Evolutionary conservation across 371 early-diverging fungal genomes (phyloP), one percentile per base, ranked within the genome.

Genomic region (Quaeritorhiza haematococci): DNA sequence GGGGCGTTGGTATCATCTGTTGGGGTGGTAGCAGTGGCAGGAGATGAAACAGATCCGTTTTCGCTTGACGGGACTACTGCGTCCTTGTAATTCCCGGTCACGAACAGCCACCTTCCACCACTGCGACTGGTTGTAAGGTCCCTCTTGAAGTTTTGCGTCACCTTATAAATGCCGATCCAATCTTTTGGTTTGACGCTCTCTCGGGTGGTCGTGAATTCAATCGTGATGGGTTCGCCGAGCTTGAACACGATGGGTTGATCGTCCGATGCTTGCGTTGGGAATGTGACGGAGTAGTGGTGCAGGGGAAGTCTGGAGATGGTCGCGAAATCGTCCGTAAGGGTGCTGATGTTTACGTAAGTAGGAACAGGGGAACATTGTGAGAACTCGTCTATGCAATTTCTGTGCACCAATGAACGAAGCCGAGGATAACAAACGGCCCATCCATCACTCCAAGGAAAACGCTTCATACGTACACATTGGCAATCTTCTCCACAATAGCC

Each of bases 161-260:
- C 82, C 33, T 81, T 80, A 70, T 93, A 96, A 2, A 94, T 71
- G 29, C 94, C 97, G 59, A 96, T 86, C 96, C 97, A 95, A 70
- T 94, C 95, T 48, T 79, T 75, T n/a, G 76, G 56, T 54, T 41
- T 88, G 76, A 64, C 84, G 84, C 54, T 80, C 32, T 80, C 55
- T 66, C 72, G 19, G 84, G 64, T 89, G 1, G 88, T 92, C 2
- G 80, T 79, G 86, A 92, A 93, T 7, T 63, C 55, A 1, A 91
- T 71, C 0, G 58, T 63, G 42, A 93, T 85, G 10, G 84, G 78
- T 56, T 86, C 81, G 8, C 93, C 94, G 24, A 92, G 75, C 10
- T 43, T 47, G 34, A 66, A 59, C 0, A 41, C 52, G 38, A 30
- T 17, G 23, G 50, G 44, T 35, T 33, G 55, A 26, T 42, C 15